phyloP scores from a whole-genome alignment of 2,329 filamentous ascomycete genomes.

The Leptographium flavum region DNA sequence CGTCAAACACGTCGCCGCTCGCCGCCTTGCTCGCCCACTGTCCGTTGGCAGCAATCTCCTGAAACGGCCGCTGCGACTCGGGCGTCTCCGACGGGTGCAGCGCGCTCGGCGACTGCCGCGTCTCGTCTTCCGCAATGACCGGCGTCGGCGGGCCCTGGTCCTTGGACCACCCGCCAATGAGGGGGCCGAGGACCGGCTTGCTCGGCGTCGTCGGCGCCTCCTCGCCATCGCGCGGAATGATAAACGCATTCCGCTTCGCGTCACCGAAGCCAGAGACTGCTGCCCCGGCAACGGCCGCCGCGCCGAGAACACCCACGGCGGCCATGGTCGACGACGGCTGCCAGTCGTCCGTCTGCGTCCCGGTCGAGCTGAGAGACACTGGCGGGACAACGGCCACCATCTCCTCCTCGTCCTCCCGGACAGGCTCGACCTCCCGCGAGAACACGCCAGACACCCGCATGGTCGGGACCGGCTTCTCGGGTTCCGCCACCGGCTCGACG shows the following conservation, averaged over 20 bases:
- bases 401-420: constrained; percentile 1
- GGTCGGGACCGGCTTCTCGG: constrained; percentile 7
- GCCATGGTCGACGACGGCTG: constrained; percentile 1
- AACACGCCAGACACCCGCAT: constrained; percentile 6
- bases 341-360: constrained; percentile 10
- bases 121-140: constrained; percentile 51
- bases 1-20: background rate
- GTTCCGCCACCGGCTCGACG: constrained; percentile 15
- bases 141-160: constrained; percentile 23
- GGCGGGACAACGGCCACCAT: background rate
- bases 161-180: constrained; percentile 30
- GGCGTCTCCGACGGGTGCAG: constrained; percentile 29
- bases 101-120: constrained; percentile 35
- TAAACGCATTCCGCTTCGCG: constrained; percentile 38
- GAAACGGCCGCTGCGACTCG: constrained; percentile 43
- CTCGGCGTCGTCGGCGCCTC: constrained; percentile 24
- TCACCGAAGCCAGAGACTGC: constrained; percentile 23
- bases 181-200: constrained; percentile 25
- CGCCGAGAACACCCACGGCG: background rate
- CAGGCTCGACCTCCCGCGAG: constrained; percentile 2
- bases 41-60: constrained; percentile 46
- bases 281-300: constrained; percentile 1
- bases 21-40: background rate
- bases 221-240: constrained; percentile 33
- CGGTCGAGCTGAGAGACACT: constrained; percentile 9